Base-by-base conservation (phyloP, 768 basidiomycete species). In the Cyathus striatus region DNA sequence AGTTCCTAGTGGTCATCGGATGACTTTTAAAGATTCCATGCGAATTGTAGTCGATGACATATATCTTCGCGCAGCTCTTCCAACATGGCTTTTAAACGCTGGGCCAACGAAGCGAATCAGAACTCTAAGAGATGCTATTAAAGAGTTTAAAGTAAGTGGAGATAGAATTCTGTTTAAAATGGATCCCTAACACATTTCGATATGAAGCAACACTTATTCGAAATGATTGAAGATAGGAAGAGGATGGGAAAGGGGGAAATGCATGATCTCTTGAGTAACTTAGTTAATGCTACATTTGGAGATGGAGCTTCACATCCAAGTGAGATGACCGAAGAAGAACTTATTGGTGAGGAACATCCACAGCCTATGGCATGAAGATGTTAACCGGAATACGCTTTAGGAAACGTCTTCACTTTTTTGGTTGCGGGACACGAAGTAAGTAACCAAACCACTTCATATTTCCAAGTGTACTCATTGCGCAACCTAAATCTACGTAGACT, bases 341-440 rank as follows among this genome's bases (percentile, higher is more conserved):
- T 79, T 3, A 62, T 66, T 42, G 62, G 67, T 65, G n/a, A n/a
- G n/a, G n/a, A n/a, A n/a, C n/a, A n/a, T n/a, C n/a, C n/a, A n/a
- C n/a, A n/a, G n/a, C n/a, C n/a, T n/a, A n/a, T n/a, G n/a, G n/a
- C n/a, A n/a, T n/a, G n/a, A n/a, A n/a, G n/a, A n/a, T n/a, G n/a
- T n/a, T n/a, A n/a, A n/a, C n/a, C n/a, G n/a, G n/a, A 49, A 43
- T 22, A 23, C 30, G 26, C 21, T 9, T 37, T 36, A 66, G 71
- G 67, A 17, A 75, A 75, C 51, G 64, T 72, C n/a, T 75, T 68
- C 41, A 67, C 73, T 16, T 75, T 72, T 45, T 51, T 82, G n/a
- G 54, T 84, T 17, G 82, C 81, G 18, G 80, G 81, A 6, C 77
- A 81, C 44, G 80, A 80, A 63, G 76, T 76, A 44, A 13, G 52